phyloP scores from a whole-genome alignment of 2,329 filamentous ascomycete genomes.

The Xylariomycetidae sp. region DNA sequence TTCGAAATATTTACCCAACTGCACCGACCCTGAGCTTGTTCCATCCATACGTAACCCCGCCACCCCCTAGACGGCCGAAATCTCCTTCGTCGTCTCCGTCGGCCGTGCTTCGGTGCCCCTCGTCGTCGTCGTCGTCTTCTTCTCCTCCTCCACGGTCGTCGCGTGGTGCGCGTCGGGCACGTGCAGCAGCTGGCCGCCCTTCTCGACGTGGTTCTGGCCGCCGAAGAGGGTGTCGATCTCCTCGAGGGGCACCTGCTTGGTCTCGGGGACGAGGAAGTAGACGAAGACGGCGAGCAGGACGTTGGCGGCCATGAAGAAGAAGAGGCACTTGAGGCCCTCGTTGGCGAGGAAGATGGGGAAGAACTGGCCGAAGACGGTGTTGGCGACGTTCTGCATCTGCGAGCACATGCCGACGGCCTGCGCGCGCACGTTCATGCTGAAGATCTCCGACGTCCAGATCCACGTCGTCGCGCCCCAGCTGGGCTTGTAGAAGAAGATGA shows the following conservation, averaged over 20 bases:
- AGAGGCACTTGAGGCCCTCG: constrained; percentile 38
- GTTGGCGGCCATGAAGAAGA: constrained; percentile 40
- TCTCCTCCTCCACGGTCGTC: neutral
- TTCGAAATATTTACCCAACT: too few species aligned
- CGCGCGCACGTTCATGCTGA: constrained; percentile 67
- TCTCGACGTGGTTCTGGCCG: constrained; percentile 51
- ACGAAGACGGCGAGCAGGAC: constrained; percentile 45
- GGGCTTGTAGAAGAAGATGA: constrained; percentile 65
- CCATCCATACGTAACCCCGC: too few species aligned
- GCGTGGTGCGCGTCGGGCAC: constrained; percentile 9
- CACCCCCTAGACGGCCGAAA: too few species aligned
- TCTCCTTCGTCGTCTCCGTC: too few species aligned
- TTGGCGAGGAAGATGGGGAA: constrained; percentile 64
- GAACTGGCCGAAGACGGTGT: constrained; percentile 65
- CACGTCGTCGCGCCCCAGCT: constrained; percentile 66
- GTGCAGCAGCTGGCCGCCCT: constrained; percentile 43
- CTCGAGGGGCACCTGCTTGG: constrained; percentile 45
- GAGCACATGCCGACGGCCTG: constrained; percentile 65
- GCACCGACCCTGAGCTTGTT: too few species aligned
- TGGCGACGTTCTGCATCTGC: constrained; percentile 59
- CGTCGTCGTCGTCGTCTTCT: too few species aligned
- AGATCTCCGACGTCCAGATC: constrained; percentile 68
- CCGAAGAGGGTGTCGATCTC: constrained; percentile 54
- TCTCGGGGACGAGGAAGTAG: constrained; percentile 48
- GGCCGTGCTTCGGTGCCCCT: too few species aligned